A percentile compares a stretch with the other conserved stretches of the same genome.
phyloP scores from a whole-genome alignment of 257 asterid genomes.

The Capsicum pubescens region DNA sequence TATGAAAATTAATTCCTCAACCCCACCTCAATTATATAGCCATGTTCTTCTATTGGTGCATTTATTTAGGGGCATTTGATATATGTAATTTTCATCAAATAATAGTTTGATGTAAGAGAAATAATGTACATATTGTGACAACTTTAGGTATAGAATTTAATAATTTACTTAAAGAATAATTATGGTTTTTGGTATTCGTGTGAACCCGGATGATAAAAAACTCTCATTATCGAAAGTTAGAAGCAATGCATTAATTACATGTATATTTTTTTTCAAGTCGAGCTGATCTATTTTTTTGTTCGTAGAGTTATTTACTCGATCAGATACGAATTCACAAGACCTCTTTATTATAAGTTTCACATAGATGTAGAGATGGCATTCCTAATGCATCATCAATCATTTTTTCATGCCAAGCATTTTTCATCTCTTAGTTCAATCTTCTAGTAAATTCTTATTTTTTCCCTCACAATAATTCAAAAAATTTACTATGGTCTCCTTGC shows the following conservation, averaged over 20 bases:
- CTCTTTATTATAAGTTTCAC: slow-evolving; percentile 34
- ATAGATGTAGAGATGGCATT: slow-evolving; percentile 41
- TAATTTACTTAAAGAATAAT: too few species aligned
- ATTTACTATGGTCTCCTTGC: slow-evolving; percentile 44
- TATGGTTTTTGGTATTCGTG: too few species aligned
- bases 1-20: neutral
- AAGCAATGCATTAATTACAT: neutral
- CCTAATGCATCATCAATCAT: slow-evolving; percentile 52
- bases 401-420: slow-evolving; percentile 58
- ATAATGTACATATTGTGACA: too few species aligned
- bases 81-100: neutral
- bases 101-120: too few species aligned
- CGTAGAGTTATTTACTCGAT: neutral
- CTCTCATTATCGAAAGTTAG: neutral
- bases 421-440: slow-evolving; percentile 64
- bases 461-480: slow-evolving; percentile 51
- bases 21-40: neutral
- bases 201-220: neutral
- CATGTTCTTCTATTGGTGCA: slow-evolving; percentile 13
- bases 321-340: neutral
- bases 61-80: neutral
- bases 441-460: slow-evolving; percentile 58
- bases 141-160: too few species aligned
- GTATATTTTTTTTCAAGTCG: rapidly evolving
- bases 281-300: neutral